A percentile compares a stretch with the other conserved stretches of the same genome.
Evolutionary conservation across 176 grass and related monocot genomes (phyloP).

Genomic region (Bromus sterilis): DNA sequence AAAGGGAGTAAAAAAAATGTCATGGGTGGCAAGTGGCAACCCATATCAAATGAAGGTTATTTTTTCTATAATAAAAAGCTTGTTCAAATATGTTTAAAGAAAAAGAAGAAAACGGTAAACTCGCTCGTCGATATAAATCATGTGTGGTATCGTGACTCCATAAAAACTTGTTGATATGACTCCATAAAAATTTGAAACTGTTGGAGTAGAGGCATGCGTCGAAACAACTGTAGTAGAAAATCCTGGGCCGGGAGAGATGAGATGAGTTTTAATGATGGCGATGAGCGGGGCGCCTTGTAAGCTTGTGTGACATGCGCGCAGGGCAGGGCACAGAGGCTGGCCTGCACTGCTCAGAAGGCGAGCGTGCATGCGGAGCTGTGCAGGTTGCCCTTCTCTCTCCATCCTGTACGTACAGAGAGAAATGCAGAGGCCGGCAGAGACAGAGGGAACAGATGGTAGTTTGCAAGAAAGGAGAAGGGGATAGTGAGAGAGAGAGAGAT

Average conservation of each 20-base stretch:
- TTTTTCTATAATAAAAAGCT: too few species aligned
- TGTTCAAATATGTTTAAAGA: too few species aligned
- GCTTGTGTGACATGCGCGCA: constrained; percentile 22
- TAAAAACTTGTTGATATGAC: too few species aligned
- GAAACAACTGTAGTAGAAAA: not conserved
- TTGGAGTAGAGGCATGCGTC: too few species aligned
- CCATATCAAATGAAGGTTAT: too few species aligned
- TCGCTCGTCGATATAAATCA: too few species aligned
- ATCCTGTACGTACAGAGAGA: not conserved
- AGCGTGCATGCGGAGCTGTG: constrained; percentile 53
- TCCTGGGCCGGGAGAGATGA: not conserved
- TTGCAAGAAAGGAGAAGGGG: constrained; percentile 17
- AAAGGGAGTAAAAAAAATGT: too few species aligned
- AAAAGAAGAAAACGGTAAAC: too few species aligned
- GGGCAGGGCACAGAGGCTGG: not conserved
- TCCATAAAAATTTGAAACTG: too few species aligned
- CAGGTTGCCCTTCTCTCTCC: not conserved
- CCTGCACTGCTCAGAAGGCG: not conserved
- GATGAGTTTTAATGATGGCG: constrained; percentile 18
- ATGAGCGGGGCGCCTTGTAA: constrained; percentile 14
- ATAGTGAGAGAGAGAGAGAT: not conserved
- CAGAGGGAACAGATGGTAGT: constrained; percentile 34
- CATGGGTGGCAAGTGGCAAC: too few species aligned
- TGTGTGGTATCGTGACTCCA: too few species aligned
- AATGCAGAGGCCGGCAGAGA: not conserved